A percentile compares a stretch with the other conserved stretches of the same genome.
Evolutionary conservation across 2,329 filamentous ascomycete genomes (phyloP).

Genomic region (Fusarium sp.): DNA sequence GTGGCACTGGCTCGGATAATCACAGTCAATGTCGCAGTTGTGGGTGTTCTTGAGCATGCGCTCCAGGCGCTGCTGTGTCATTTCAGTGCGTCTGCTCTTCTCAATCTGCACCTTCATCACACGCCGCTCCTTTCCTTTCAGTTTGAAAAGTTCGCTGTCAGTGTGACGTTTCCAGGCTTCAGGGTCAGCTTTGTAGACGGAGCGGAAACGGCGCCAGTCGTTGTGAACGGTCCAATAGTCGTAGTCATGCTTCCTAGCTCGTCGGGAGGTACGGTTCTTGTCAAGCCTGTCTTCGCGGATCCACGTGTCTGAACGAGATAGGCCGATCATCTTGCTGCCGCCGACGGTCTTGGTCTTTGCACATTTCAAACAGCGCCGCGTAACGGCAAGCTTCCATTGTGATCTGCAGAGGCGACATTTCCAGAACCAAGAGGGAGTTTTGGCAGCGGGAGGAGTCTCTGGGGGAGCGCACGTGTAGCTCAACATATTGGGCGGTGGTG

Average conservation of each 20-base stretch:
- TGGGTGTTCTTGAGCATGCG: conserved; percentile 17
- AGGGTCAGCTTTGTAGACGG: background rate
- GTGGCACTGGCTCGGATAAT: conserved; percentile 41
- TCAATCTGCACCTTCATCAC: background rate
- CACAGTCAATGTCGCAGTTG: conserved; percentile 40
- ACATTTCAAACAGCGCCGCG: conserved; percentile 25
- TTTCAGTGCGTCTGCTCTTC: background rate
- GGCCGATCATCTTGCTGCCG: background rate
- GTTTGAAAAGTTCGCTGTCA: background rate
- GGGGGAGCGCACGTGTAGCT: conserved; percentile 5
- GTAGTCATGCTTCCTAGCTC: conserved; percentile 46
- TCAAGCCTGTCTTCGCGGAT: too few relatives aligned
- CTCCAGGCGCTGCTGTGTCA: background rate
- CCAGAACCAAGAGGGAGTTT: conserved; percentile 48
- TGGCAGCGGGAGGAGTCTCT: background rate
- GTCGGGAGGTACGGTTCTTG: too few relatives aligned
- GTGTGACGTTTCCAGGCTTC: conserved; percentile 8
- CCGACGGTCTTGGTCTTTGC: background rate
- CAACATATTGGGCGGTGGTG: background rate
- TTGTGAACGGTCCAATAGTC: conserved; percentile 45
- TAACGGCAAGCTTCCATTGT: conserved; percentile 38
- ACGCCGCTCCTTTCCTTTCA: background rate
- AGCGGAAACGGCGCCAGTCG: conserved; percentile 46
- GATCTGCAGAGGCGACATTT: conserved; percentile 47
- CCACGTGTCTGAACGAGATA: background rate